Conservation (phyloP, 176 grass and related monocot genomes). For the Aegilops bicornis region DNA sequence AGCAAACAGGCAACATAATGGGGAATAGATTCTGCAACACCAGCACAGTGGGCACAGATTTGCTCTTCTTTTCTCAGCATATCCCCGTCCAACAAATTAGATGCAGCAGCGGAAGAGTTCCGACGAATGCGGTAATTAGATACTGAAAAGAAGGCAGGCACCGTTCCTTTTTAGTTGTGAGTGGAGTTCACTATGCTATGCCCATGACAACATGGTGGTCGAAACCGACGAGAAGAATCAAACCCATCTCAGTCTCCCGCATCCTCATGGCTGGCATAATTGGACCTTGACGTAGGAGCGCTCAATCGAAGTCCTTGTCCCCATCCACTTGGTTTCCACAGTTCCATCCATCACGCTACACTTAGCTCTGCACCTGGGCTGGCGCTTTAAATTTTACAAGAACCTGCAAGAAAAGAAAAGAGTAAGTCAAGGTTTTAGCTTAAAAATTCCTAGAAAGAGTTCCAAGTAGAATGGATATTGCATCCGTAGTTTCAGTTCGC, state of each 20-base stretch:
- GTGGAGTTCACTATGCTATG: constrained; percentile 21
- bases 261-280: background rate
- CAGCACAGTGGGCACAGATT: background rate
- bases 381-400: background rate
- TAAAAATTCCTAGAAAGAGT: background rate
- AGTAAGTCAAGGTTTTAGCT: background rate
- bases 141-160: background rate
- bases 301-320: constrained; percentile 5
- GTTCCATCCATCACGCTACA: background rate
- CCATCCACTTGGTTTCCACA: constrained; percentile 18
- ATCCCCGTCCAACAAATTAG: background rate
- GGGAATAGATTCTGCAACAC: constrained; percentile 42
- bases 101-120: background rate
- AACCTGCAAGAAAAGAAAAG: background rate
- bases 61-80: constrained; percentile 1
- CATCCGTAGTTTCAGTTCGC: background rate
- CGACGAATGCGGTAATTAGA: background rate
- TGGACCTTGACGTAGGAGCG: background rate
- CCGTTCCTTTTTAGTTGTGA: background rate
- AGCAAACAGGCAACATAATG: constrained; percentile 17
- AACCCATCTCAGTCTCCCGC: background rate
- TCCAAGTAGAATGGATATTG: background rate
- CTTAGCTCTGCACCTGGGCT: background rate
- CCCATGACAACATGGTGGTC: background rate
- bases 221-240: constrained; percentile 8